These are phyloP conservation scores for Leptographium procerum DNA, from an alignment of 2,329 filamentous ascomycete genomes.

Conservation along the genomic window DNA sequence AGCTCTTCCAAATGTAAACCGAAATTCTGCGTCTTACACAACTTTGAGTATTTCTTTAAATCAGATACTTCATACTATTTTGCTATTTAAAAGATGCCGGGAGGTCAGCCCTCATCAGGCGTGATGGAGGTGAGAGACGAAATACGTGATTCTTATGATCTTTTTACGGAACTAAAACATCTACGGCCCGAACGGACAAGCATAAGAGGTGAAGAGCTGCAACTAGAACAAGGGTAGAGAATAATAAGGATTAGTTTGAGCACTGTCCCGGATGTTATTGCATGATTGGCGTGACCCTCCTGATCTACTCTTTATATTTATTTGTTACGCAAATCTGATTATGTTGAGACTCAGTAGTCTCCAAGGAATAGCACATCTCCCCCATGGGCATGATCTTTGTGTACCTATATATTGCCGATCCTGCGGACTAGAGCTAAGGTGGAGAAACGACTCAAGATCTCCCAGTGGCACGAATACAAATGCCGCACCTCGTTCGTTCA, in stretches of 20 bases:
- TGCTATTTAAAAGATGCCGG: neutral
- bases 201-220: neutral
- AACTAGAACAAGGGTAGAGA: neutral
- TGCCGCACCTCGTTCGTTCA: neutral
- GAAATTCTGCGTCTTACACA: no score
- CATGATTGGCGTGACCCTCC: neutral
- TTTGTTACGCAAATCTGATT: neutral
- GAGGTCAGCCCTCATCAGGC: neutral
- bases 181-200: no score
- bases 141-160: neutral
- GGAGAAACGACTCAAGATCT: neutral
- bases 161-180: no score
- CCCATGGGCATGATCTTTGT: neutral
- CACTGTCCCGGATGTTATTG: neutral
- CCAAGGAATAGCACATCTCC: neutral
- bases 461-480: neutral
- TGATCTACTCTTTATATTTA: neutral
- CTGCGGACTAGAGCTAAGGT: neutral
- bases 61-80: no score
- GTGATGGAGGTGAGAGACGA: neutral
- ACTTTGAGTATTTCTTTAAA: no score
- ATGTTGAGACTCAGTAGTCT: neutral
- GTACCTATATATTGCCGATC: neutral
- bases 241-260: neutral
- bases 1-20: no score